Conservation (phyloP, 2,329 filamentous ascomycete genomes). For the Dendrostoma leiphaemia region DNA sequence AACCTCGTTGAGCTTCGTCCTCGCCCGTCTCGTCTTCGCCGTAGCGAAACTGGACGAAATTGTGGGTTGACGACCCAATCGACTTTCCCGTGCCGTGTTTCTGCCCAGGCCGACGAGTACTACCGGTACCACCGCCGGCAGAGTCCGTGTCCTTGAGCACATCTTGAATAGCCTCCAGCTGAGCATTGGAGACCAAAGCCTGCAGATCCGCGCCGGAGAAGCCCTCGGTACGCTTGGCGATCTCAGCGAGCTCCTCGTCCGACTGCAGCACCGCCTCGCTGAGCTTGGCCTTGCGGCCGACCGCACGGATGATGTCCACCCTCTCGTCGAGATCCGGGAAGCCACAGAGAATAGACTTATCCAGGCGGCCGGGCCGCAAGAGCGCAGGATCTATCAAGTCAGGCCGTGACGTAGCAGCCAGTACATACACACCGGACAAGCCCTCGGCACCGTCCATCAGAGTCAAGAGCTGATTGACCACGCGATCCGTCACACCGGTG, state of each 20-base stretch:
- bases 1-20: conserved; percentile 37
- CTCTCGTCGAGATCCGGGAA: conserved; percentile 79
- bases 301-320: conserved; percentile 80
- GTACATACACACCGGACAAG: conserved; percentile 88
- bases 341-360: conserved; percentile 90
- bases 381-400: conserved; percentile 95
- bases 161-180: conserved; percentile 95
- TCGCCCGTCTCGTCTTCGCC: conserved; percentile 55
- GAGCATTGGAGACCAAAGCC: conserved; percentile 91
- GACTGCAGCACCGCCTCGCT: conserved; percentile 60
- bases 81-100: conserved; percentile 7
- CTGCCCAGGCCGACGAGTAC: conserved; percentile 29
- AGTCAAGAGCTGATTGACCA: conserved; percentile 96
- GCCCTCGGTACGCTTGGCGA: conserved; percentile 79
- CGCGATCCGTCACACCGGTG: conserved; percentile 96
- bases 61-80: conserved; percentile 34
- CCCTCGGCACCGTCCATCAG: conserved; percentile 99
- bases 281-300: conserved; percentile 79
- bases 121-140: conserved; percentile 30
- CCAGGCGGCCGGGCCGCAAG: conserved; percentile 83
- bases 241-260: conserved; percentile 61
- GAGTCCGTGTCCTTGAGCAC: conserved; percentile 64
- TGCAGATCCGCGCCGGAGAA: conserved; percentile 95
- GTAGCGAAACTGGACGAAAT: conserved; percentile 83
- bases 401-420: conserved; percentile 89